These are phyloP conservation scores for Yamadazyma diospyri DNA, from an alignment of 1,139 yeast species.

Conservation along the genomic window DNA sequence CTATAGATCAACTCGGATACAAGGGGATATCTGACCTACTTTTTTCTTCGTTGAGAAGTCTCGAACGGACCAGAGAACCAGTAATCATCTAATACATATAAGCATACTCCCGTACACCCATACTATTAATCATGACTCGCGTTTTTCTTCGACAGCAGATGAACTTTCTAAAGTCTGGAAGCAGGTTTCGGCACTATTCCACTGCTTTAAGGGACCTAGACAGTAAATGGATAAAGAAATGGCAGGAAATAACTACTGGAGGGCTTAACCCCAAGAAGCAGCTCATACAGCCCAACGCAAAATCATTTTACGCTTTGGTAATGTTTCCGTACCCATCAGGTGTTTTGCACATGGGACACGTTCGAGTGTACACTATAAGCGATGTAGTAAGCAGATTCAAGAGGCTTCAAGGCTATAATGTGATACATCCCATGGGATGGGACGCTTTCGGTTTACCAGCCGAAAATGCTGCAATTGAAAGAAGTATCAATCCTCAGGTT, in stretches of 20 bases:
- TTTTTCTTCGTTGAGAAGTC: conserved; percentile 43
- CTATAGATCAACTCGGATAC: conserved; percentile 35
- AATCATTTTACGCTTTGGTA: conserved; percentile 64
- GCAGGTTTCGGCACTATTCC: background rate
- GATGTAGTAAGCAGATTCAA: conserved; percentile 80
- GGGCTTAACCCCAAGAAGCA: conserved; percentile 45
- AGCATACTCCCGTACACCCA: too few relatives aligned
- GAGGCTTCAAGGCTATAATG: conserved; percentile 70
- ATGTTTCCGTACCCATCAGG: conserved; percentile 99
- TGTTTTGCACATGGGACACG: conserved; percentile 85
- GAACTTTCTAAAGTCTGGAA: too few relatives aligned
- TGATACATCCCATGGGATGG: conserved; percentile 98
- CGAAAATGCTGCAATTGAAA: conserved; percentile 93
- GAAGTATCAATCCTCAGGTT: conserved; percentile 68
- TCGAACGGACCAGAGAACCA: conserved; percentile 17
- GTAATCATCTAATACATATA: background rate
- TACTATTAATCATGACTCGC: background rate
- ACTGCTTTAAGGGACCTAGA: conserved; percentile 26
- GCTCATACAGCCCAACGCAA: conserved; percentile 18
- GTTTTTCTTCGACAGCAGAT: too few relatives aligned
- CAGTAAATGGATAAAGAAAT: conserved; percentile 49
- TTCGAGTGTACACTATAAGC: conserved; percentile 86
- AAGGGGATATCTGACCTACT: conserved; percentile 43
- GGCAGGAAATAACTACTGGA: conserved; percentile 40
- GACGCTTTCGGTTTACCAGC: conserved; percentile 98